Conservation (phyloP, 2,329 filamentous ascomycete species). For the Neopestalotiopsis clavispora region DNA sequence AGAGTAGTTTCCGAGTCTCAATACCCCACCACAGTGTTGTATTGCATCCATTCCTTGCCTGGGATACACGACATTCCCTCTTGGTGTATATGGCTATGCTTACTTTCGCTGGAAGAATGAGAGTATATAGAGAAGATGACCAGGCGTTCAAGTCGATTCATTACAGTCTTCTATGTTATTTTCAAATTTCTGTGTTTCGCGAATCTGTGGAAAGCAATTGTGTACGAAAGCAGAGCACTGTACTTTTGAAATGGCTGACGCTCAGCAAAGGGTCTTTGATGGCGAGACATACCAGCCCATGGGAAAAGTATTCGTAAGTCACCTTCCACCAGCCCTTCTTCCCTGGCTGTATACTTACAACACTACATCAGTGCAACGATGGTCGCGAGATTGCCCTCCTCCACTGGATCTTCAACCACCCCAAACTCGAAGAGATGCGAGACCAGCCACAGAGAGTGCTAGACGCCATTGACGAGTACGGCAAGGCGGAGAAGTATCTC, state of each 20-base stretch:
- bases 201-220: no score
- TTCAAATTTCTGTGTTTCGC: no score
- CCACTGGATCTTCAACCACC: conserved; percentile 68
- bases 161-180: background rate
- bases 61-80: background rate
- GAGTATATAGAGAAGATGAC: background rate
- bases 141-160: background rate
- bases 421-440: conserved; percentile 65
- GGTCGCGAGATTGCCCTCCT: conserved; percentile 77
- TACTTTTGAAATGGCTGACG: background rate
- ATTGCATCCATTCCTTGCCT: background rate
- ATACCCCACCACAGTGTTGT: background rate
- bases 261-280: background rate
- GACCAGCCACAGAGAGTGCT: conserved; percentile 70
- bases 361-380: conserved; percentile 60
- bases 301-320: background rate
- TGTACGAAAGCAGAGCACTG: background rate
- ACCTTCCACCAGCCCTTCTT: background rate
- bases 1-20: background rate
- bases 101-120: no score
- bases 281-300: background rate
- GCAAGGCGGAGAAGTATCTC: conserved; percentile 68
- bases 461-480: conserved; percentile 73
- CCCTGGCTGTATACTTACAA: background rate
- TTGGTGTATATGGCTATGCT: background rate